These are phyloP conservation scores for Scutellaria baicalensis DNA, from an alignment of 257 asterid species.

Conservation along the genomic window DNA sequence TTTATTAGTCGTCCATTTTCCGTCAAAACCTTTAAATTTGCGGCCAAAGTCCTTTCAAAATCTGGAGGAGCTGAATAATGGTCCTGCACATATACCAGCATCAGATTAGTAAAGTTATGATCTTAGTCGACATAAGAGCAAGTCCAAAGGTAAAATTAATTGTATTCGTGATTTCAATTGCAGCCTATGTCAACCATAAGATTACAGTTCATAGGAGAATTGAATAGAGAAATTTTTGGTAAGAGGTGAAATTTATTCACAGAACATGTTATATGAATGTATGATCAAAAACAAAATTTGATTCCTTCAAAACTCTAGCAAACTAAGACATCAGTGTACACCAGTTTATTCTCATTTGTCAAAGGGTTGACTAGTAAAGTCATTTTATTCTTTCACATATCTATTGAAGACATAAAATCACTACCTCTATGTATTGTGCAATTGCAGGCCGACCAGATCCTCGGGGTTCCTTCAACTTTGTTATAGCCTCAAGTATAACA, in stretches of 20 bases:
- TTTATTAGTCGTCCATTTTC: conserved; percentile 63
- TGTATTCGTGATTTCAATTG: background rate
- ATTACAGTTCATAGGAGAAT: background rate
- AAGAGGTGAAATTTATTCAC: background rate
- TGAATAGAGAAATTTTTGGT: background rate
- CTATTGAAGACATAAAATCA: background rate
- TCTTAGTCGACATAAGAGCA: background rate
- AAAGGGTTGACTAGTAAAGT: background rate
- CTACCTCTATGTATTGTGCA: conserved; percentile 71
- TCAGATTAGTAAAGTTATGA: background rate
- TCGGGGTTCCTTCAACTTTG: conserved; percentile 84
- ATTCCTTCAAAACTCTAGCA: background rate
- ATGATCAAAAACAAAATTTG: background rate
- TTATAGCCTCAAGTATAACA: conserved; percentile 74
- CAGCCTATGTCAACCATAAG: background rate
- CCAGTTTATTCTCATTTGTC: background rate
- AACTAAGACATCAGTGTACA: background rate
- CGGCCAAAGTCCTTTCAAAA: conserved; percentile 49
- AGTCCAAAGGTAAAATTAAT: background rate
- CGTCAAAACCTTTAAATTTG: conserved; percentile 66
- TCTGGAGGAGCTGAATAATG: conserved; percentile 48
- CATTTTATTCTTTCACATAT: background rate
- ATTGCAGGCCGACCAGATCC: conserved; percentile 73
- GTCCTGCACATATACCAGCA: conserved; percentile 45
- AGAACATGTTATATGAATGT: background rate